phyloP scores from a whole-genome alignment of 2,329 filamentous ascomycete species.

The Huntiella bhutanensis region DNA sequence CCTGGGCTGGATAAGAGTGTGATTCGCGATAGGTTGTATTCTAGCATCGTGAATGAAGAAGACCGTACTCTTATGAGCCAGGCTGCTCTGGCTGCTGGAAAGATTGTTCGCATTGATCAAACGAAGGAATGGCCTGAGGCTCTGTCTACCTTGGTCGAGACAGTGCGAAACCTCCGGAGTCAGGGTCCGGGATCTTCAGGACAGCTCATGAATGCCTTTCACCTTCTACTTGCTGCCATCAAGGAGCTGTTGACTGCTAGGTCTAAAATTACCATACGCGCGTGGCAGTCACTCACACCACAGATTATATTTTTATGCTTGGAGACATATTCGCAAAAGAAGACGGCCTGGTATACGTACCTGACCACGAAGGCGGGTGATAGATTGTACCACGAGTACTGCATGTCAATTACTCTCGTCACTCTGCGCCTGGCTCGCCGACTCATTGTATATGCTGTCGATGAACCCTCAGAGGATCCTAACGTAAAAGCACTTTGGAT shows the following conservation, averaged over 20 bases:
- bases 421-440: slow-evolving; percentile 65
- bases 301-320: slow-evolving; percentile 68
- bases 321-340: slow-evolving; percentile 58
- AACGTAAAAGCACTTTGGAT: slow-evolving; percentile 67
- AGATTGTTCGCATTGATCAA: slow-evolving; percentile 77
- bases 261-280: slow-evolving; percentile 53
- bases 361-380: slow-evolving; percentile 38
- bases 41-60: slow-evolving; percentile 59
- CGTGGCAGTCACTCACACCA: slow-evolving; percentile 58
- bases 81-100: slow-evolving; percentile 73
- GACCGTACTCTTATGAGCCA: slow-evolving; percentile 63
- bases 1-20: slow-evolving; percentile 55
- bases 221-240: slow-evolving; percentile 66
- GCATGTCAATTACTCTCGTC: slow-evolving; percentile 59
- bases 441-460: slow-evolving; percentile 63
- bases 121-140: slow-evolving; percentile 64
- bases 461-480: slow-evolving; percentile 60
- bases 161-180: slow-evolving; percentile 37
- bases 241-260: slow-evolving; percentile 78
- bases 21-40: slow-evolving; percentile 58
- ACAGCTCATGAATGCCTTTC: slow-evolving; percentile 48
- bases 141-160: slow-evolving; percentile 38
- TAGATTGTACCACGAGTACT: slow-evolving; percentile 37
- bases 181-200: slow-evolving; percentile 21
- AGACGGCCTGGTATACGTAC: slow-evolving; percentile 47